Evolutionary conservation across 768 basidiomycete species (phyloP), one percentile per base, ranked within the genome.

Genomic region (Trametes villosa): DNA sequence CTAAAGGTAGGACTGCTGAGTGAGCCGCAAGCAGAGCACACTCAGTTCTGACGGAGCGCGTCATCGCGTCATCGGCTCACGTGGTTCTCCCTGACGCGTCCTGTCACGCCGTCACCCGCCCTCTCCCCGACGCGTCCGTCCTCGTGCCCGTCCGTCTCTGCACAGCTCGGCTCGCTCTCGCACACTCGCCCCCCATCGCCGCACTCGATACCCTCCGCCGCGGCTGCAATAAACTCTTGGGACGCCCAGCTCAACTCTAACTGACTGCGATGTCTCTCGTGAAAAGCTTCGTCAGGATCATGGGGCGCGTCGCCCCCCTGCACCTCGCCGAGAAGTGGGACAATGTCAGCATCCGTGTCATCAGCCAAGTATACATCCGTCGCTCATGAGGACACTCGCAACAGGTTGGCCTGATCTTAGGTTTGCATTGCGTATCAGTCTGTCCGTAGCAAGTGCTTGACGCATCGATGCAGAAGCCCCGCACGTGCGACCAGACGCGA

Each of bases 271-370:
- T 72, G 70, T 72, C 74, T 12, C 57, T 80, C 31, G 69, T 86
- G 13, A 86, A 82, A 71, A 75, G 79, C 31, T 83, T 88, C 12
- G 83, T 82, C 65, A 80, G 77, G 42, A 86, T 87, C 0, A 89
- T 94, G 88, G 89, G 91, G 63, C 83, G 86, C 27, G 90, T 97
- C 64, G 94, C 95, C 1, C 96, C 96, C 3, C 81, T 94, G 24
- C 79, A 84, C 36, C 80, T 97, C 9, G 95, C 96, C 18, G 94
- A 91, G 65, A 85, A 82, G 62, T 98, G 96, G 94, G 96, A 98
- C 70, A 98, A 98, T 75, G 95, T 97, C 65, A 76, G 91, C 76
- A 34, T 49, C 57, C 38, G 9, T 22, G 50, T 52, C 24, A 44
- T 36, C 46, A 26, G 12, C 42, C 34, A 17, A 48, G 31, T 49